Percentiles rank a stretch among this genome's conserved stretches.
Conservation (phyloP, 352 stramenopile genomes). For the Pythium aristosporum region DNA sequence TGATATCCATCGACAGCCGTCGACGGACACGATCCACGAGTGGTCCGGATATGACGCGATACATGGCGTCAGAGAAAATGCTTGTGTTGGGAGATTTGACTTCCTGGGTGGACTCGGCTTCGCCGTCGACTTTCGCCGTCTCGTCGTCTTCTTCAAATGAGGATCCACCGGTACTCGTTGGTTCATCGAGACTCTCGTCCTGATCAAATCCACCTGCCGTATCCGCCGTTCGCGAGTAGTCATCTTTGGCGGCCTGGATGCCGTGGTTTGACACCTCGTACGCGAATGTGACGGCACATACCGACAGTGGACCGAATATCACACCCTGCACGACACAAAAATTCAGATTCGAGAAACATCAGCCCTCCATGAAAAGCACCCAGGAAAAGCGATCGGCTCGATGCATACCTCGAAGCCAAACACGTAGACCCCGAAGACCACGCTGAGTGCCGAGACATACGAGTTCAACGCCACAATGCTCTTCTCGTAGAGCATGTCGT, state of each 20-base stretch:
- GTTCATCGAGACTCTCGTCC: conserved; percentile 24
- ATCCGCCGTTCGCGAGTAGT: conserved; percentile 43
- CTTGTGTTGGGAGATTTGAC: conserved; percentile 44
- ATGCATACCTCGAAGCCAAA: conserved; percentile 79
- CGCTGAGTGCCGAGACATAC: conserved; percentile 84
- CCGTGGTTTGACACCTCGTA: conserved; percentile 88
- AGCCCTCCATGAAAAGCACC: not conserved
- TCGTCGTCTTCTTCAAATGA: conserved; percentile 60
- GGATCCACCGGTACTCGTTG: conserved; percentile 38
- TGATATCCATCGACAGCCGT: conserved; percentile 77
- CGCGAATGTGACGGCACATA: conserved; percentile 81
- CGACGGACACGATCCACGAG: conserved; percentile 75
- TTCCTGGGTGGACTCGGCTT: conserved; percentile 5
- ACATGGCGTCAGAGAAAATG: conserved; percentile 84
- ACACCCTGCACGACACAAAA: conserved; percentile 46
- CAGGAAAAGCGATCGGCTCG: not conserved
- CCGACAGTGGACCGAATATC: conserved; percentile 81
- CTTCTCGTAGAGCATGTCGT: conserved; percentile 90
- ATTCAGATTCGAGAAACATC: not conserved
- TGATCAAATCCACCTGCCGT: conserved; percentile 28
- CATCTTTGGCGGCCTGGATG: conserved; percentile 82
- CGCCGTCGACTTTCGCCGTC: conserved; percentile 27
- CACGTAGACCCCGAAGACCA: conserved; percentile 85
- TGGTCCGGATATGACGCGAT: conserved; percentile 75
- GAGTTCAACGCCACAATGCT: conserved; percentile 83